Evolutionary conservation across 1,284 basidiomycete genomes (phyloP).

Genomic region (Ceratobasidium sp.): DNA sequence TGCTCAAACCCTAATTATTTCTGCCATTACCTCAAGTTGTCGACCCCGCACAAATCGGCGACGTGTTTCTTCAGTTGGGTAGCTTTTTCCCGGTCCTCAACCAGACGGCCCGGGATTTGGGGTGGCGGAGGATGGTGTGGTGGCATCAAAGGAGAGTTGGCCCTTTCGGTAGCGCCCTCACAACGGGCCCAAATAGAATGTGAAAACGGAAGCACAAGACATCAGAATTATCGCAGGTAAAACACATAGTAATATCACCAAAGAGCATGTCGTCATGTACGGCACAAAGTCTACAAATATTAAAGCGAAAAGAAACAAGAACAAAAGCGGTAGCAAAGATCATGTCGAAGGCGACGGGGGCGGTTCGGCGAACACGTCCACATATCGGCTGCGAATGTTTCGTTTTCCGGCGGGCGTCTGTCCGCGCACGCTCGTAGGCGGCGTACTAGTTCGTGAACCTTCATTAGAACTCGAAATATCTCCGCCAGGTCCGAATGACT

Average conservation of each 20-base stretch:
- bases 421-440: constrained; percentile 63
- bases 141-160: constrained; percentile 15
- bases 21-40: constrained; percentile 63
- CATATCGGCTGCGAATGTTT: constrained; percentile 81
- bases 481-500: constrained; percentile 50
- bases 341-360: constrained; percentile 46
- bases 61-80: constrained; percentile 72
- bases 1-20: not conserved
- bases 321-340: constrained; percentile 39
- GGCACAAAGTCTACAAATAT: constrained; percentile 42
- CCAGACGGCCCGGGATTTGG: constrained; percentile 69
- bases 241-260: constrained; percentile 33
- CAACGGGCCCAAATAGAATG: constrained; percentile 2
- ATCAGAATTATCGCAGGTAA: constrained; percentile 59
- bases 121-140: constrained; percentile 55
- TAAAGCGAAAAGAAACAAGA: constrained; percentile 46
- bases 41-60: constrained; percentile 71
- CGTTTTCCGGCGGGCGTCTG: constrained; percentile 67
- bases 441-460: constrained; percentile 50
- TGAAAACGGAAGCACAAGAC: not conserved
- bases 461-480: constrained; percentile 60
- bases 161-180: not conserved
- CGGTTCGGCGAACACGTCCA: constrained; percentile 75
- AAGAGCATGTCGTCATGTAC: constrained; percentile 49
- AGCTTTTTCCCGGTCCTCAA: constrained; percentile 64